These are phyloP conservation scores for Volvariella surrecta DNA, from an alignment of 1,284 basidiomycete genomes.

Conservation along the genomic window DNA sequence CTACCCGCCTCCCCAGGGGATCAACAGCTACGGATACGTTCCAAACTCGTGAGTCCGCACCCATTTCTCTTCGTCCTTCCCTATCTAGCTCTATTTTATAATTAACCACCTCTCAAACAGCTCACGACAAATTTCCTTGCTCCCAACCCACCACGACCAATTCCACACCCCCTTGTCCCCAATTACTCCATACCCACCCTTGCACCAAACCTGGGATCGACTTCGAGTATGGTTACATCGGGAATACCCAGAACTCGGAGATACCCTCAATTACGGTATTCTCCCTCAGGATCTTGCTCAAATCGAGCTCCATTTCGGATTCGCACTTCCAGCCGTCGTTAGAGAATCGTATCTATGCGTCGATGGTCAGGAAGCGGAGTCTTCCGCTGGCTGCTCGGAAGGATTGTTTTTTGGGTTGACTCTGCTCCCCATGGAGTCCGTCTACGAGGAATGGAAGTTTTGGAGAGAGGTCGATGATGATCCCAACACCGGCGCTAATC, in stretches of 20 bases:
- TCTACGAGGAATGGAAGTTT: conserved; percentile 88
- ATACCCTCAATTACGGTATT: conserved; percentile 85
- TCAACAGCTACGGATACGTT: conserved; percentile 46
- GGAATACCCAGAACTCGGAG: conserved; percentile 85
- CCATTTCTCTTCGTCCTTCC: neutral
- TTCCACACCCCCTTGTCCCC: conserved; percentile 34
- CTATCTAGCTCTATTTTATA: conserved; percentile 5
- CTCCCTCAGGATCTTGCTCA: conserved; percentile 65
- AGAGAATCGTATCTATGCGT: conserved; percentile 78
- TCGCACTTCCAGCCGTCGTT: conserved; percentile 68
- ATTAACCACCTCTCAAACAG: conserved; percentile 12
- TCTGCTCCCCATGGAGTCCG: conserved; percentile 81
- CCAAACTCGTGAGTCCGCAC: conserved; percentile 44
- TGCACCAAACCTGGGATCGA: conserved; percentile 73
- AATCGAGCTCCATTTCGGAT: conserved; percentile 77
- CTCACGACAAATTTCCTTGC: conserved; percentile 45
- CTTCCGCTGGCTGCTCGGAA: conserved; percentile 74
- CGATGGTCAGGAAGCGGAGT: conserved; percentile 87
- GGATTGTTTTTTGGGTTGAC: conserved; percentile 86
- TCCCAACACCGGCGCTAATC: conserved; percentile 71
- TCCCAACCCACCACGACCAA: conserved; percentile 55
- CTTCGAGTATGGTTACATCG: conserved; percentile 67
- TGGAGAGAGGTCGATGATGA: conserved; percentile 90
- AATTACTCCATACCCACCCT: conserved; percentile 56
- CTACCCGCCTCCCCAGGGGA: conserved; percentile 57